phyloP scores from a whole-genome alignment of 352 stramenopile species.

The Phytopythium chamaehyphon region DNA sequence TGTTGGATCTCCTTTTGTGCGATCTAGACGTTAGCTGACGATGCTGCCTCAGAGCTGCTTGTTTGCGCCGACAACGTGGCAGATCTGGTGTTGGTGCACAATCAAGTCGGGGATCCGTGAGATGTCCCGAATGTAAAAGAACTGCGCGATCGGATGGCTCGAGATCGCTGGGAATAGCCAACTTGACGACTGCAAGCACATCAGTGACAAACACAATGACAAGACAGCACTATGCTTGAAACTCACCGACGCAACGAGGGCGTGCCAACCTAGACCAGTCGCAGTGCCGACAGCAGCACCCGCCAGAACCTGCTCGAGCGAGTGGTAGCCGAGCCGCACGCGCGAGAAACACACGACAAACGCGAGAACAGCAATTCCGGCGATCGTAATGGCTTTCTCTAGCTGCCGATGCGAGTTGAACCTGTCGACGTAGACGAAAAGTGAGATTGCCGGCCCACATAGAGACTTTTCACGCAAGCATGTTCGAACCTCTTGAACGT shows the following conservation, averaged over 20 bases:
- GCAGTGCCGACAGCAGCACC: conserved; percentile 45
- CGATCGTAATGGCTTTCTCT: conserved; percentile 65
- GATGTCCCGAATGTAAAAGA: conserved; percentile 69
- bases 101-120: conserved; percentile 77
- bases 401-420: conserved; percentile 40
- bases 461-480: conserved; percentile 1
- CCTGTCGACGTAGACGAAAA: conserved; percentile 11
- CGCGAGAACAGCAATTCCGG: conserved; percentile 35
- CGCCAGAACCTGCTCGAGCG: conserved; percentile 58
- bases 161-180: conserved; percentile 57
- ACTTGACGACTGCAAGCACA: conserved; percentile 26
- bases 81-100: conserved; percentile 68
- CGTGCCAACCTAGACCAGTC: conserved; percentile 50
- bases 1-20: not conserved
- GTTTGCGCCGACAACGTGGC: conserved; percentile 13
- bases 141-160: conserved; percentile 40
- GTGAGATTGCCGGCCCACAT: too few species aligned
- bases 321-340: conserved; percentile 79
- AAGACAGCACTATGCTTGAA: not conserved
- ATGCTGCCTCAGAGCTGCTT: not conserved
- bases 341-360: conserved; percentile 64
- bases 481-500: conserved; percentile 45
- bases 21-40: not conserved
- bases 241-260: conserved; percentile 26
- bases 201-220: not conserved